These are phyloP conservation scores for Lentinula raphanica DNA, from an alignment of 768 basidiomycete genomes.

Conservation along the genomic window DNA sequence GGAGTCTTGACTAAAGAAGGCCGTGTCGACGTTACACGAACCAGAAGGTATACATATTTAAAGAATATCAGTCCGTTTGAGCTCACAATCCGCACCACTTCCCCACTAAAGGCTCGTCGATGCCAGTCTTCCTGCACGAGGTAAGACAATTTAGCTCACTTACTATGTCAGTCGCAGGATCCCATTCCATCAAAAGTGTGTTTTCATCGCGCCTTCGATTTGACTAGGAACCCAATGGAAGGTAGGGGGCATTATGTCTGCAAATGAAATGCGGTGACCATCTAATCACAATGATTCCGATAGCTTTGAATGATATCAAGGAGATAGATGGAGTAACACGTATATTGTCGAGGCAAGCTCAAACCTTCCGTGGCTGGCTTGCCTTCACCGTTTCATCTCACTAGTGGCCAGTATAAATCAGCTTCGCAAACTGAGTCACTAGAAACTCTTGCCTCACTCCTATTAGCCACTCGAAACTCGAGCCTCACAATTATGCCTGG, in stretches of 20 bases:
- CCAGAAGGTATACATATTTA: conserved; percentile 39
- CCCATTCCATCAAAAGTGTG: conserved; percentile 42
- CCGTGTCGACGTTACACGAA: conserved; percentile 51
- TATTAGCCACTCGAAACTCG: too few species aligned
- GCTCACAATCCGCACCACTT: too few species aligned
- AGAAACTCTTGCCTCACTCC: too few species aligned
- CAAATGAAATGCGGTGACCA: too few species aligned
- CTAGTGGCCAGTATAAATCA: conserved; percentile 48
- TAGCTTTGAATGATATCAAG: conserved; percentile 47
- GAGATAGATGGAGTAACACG: conserved; percentile 64
- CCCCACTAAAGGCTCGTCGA: conserved; percentile 13
- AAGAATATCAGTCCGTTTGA: too few species aligned
- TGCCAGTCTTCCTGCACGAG: conserved; percentile 17
- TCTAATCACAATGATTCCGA: too few species aligned
- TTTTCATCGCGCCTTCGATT: conserved; percentile 77
- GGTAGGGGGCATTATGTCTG: conserved; percentile 40
- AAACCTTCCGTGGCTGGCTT: background rate
- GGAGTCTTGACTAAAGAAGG: conserved; percentile 56
- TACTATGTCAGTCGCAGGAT: background rate
- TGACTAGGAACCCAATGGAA: conserved; percentile 50
- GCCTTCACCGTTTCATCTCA: background rate
- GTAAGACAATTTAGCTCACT: conserved; percentile 2
- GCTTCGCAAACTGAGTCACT: conserved; percentile 33
- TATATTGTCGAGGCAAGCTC: conserved; percentile 65
- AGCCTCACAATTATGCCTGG: conserved; percentile 61